Base-by-base conservation (phyloP, 2,329 filamentous ascomycete genomes). In the Neofusicoccum ribis region DNA sequence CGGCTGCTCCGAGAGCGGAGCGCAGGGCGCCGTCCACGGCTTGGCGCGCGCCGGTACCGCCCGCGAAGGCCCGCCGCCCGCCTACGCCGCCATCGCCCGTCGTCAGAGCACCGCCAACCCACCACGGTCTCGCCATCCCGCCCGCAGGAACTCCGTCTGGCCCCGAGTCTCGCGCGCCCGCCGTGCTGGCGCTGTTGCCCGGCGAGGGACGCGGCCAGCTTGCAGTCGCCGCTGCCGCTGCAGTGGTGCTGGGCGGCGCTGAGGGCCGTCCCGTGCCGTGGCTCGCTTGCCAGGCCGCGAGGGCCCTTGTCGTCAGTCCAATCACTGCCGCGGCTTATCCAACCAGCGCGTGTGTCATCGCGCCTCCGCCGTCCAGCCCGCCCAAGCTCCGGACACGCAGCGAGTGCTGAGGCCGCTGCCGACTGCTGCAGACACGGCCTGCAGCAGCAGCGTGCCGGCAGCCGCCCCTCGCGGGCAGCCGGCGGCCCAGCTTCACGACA, bases 261-360 rank as follows among this genome's bases (percentile, higher is more conserved):
- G 27, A 58, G 54, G 54, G 39, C 54, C 54, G 54, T 31, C 27
- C 54, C 54, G 54, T 58, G 44, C 54, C 54, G 54, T 44, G 23
- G 52, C 37, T 58, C 52, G 52, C 52, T 37, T 44, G 39, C 14
- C 41, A 39, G 37, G 37, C 3, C 37, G 27, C 27, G 27, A 31
- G 27, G 27, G 27, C 27, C 27, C 27, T 7, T 7, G 27, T 31
- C 27, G 27, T 31, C 27, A 31, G 41, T 31, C 56, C 56, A 60
- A 60, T 60, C 56, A 60, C 56, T 31, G 5, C 27, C 15, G 3
- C 27, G n/a, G 20, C 12, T 20, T 60, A 17, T 47, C 27, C 8
- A 11, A 43, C 17, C 20, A 8, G 20, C 20, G 20, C 20, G 20
- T 23, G 20, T 23, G 20, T 23, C 20, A 23, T 23, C 20, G 20